Conservation (phyloP, 2,329 filamentous ascomycete species). For the Colletotrichum sp. region DNA sequence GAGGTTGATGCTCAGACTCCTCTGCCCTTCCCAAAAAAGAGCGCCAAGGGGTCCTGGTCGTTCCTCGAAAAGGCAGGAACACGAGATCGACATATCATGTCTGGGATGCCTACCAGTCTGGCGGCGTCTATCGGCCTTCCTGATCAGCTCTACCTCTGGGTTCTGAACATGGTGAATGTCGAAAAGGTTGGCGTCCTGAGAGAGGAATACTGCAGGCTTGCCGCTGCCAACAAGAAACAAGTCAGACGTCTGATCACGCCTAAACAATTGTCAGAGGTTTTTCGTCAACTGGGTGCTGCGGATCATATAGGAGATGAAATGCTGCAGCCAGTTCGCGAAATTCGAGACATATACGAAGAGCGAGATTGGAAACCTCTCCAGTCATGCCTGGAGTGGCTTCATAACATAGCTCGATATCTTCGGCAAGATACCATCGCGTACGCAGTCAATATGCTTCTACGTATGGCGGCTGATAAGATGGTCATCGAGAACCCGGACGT, state of each 20-base stretch:
- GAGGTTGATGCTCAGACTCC: slow-evolving; percentile 28
- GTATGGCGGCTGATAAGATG: slow-evolving; percentile 59
- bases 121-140: slow-evolving; percentile 48
- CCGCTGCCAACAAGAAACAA: slow-evolving; percentile 49
- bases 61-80: slow-evolving; percentile 53
- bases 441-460: slow-evolving; percentile 53
- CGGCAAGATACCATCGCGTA: slow-evolving; percentile 37
- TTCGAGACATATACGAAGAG: slow-evolving; percentile 33
- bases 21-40: slow-evolving; percentile 41
- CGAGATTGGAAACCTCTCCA: slow-evolving; percentile 52
- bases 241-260: slow-evolving; percentile 49
- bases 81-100: slow-evolving; percentile 64
- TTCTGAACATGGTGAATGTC: slow-evolving; percentile 62
- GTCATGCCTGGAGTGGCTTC: slow-evolving; percentile 48
- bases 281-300: slow-evolving; percentile 62
- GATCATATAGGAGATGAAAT: slow-evolving; percentile 42
- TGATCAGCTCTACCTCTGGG: slow-evolving; percentile 70
- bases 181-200: slow-evolving; percentile 62
- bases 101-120: slow-evolving; percentile 65
- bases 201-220: slow-evolving; percentile 64
- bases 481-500: slow-evolving; percentile 39
- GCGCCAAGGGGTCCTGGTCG: slow-evolving; percentile 47
- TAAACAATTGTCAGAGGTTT: slow-evolving; percentile 54
- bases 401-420: slow-evolving; percentile 39
- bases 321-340: slow-evolving; percentile 27